Conservation (phyloP, 179 eudicot genomes). For the Gypsophila paniculata region DNA sequence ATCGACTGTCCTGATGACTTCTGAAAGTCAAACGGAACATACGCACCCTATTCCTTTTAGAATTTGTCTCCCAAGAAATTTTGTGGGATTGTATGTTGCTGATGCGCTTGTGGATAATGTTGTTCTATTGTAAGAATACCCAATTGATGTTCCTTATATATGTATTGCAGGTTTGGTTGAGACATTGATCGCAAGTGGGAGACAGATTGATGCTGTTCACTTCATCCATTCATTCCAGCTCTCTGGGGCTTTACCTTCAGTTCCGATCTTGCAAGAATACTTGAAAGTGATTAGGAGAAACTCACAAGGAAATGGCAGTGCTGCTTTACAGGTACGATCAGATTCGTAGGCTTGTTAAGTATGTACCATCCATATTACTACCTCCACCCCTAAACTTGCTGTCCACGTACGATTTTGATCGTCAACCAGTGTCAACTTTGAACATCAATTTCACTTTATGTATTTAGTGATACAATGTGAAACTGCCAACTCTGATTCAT, state of each 20-base stretch:
- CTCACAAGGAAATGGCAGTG: slow-evolving; percentile 47
- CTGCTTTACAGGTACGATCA: slow-evolving; percentile 10
- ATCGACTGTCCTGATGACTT: slow-evolving; percentile 35
- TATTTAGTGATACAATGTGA: neutral
- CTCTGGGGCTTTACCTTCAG: slow-evolving; percentile 39
- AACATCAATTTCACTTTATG: neutral
- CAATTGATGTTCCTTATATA: slow-evolving; percentile 1
- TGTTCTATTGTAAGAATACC: neutral
- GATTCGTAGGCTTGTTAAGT: neutral
- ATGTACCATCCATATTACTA: neutral
- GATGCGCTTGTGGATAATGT: neutral
- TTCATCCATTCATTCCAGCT: slow-evolving; percentile 51
- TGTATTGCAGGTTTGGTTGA: slow-evolving; percentile 49
- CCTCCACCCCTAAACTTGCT: neutral
- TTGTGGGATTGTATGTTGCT: slow-evolving; percentile 10
- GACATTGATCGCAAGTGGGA: slow-evolving; percentile 39
- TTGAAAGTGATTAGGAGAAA: slow-evolving; percentile 52
- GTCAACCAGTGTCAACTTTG: neutral
- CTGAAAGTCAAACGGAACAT: slow-evolving; percentile 23
- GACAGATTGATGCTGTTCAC: slow-evolving; percentile 55
- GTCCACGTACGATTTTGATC: neutral
- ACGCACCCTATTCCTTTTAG: slow-evolving; percentile 21
- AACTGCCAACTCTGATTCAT: too few species aligned
- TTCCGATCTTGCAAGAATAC: slow-evolving; percentile 48
- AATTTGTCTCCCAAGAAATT: slow-evolving; percentile 13